phyloP scores from a whole-genome alignment of 176 grass and related monocot species.

The Metroxylon sagu region DNA sequence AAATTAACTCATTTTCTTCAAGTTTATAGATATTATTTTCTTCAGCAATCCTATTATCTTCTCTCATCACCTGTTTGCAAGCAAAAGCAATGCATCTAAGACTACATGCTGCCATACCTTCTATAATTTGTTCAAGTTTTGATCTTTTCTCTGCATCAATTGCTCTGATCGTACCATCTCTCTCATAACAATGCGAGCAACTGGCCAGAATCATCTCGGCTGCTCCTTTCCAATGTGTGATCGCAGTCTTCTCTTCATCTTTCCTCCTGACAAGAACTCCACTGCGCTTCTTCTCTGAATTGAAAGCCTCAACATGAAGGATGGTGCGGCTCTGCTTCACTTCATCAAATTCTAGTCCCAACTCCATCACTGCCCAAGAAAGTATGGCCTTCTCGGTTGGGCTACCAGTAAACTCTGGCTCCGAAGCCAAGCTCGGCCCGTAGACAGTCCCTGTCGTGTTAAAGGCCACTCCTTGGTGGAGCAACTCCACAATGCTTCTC shows the following conservation, averaged over 20 bases:
- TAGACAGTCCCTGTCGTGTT: conserved; percentile 84
- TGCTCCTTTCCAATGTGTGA: conserved; percentile 79
- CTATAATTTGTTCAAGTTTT: conserved; percentile 42
- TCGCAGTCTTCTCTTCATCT: conserved; percentile 1
- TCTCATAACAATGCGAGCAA: conserved; percentile 30
- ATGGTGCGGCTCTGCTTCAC: conserved; percentile 40
- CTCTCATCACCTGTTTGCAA: conserved; percentile 32
- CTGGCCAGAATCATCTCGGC: conserved; percentile 66
- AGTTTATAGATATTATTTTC: conserved; percentile 17
- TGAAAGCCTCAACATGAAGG: conserved; percentile 74
- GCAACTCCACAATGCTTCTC: conserved; percentile 5
- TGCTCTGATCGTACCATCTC: conserved; percentile 9
- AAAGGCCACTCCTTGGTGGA: conserved; percentile 45
- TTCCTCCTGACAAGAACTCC: conserved; percentile 45
- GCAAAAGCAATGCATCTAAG: conserved; percentile 80
- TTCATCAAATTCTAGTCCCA: conserved; percentile 36
- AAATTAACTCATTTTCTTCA: conserved; percentile 38
- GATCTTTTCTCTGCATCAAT: conserved; percentile 24
- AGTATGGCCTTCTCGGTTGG: conserved; percentile 96
- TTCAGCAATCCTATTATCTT: not conserved
- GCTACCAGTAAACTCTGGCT: conserved; percentile 58
- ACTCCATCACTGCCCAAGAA: conserved; percentile 45
- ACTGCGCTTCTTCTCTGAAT: conserved; percentile 90
- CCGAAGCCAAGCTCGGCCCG: conserved; percentile 20
- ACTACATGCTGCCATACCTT: conserved; percentile 44